A percentile compares a stretch with the other conserved stretches of the same genome.
phyloP scores from a whole-genome alignment of 306 rosid genomes.

The Lupinus albus region DNA sequence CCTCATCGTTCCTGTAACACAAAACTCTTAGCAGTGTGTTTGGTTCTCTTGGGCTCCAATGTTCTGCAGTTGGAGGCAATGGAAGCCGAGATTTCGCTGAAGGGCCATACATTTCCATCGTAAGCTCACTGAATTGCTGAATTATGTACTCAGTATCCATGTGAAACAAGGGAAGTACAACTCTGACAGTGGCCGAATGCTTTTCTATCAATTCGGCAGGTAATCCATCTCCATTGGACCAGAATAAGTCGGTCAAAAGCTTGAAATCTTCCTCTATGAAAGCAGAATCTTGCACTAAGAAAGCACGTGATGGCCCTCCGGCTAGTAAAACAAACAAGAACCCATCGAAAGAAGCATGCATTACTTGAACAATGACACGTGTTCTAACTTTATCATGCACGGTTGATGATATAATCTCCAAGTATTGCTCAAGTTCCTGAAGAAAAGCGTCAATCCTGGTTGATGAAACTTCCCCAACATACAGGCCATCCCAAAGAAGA shows the following conservation, averaged over 20 bases:
- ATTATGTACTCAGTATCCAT: slow-evolving; percentile 59
- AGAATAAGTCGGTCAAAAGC: slow-evolving; percentile 76
- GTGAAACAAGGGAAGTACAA: slow-evolving; percentile 59
- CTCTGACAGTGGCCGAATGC: slow-evolving; percentile 56
- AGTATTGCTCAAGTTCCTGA: slow-evolving; percentile 77
- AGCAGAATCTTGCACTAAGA: slow-evolving; percentile 63
- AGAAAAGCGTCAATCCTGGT: slow-evolving; percentile 81
- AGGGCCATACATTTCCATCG: slow-evolving; percentile 57
- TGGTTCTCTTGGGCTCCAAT: slow-evolving; percentile 83
- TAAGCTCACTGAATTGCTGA: slow-evolving; percentile 61
- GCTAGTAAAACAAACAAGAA: slow-evolving; percentile 81
- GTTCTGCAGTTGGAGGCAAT: slow-evolving; percentile 76
- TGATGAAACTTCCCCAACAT: slow-evolving; percentile 64
- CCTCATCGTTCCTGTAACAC: slow-evolving; percentile 82
- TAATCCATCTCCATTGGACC: slow-evolving; percentile 96
- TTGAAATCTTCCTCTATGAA: slow-evolving; percentile 83
- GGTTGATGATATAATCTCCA: slow-evolving; percentile 84
- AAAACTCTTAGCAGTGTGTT: slow-evolving; percentile 81
- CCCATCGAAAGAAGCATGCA: slow-evolving; percentile 90
- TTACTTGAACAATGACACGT: slow-evolving; percentile 73
- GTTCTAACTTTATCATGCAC: slow-evolving; percentile 89
- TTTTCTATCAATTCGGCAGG: slow-evolving; percentile 76
- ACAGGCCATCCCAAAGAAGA: slow-evolving; percentile 81
- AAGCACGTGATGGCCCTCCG: slow-evolving; percentile 88
- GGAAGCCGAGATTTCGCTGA: slow-evolving; percentile 72